Conservation (phyloP, 331 rosid genomes). For the Malus hybrid region DNA sequence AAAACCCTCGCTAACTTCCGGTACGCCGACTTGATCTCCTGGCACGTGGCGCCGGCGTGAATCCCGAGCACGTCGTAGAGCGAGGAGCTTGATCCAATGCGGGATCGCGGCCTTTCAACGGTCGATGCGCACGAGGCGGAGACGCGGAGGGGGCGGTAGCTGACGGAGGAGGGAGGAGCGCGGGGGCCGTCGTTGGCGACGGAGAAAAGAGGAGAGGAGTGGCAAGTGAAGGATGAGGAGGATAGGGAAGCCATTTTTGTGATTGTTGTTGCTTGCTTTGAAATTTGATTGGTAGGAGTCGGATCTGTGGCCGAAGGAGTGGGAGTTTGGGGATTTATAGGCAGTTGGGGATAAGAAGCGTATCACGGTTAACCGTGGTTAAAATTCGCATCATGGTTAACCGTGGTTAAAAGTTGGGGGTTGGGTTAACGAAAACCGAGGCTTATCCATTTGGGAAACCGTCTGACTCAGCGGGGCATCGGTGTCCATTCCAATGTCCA, state of each 20-base stretch:
- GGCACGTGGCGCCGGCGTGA: conserved; percentile 23
- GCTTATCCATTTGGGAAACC: conserved; percentile 7
- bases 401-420: background rate
- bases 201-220: background rate
- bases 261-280: background rate
- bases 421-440: background rate
- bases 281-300: background rate
- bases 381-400: background rate
- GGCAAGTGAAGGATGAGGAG: background rate
- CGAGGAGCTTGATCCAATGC: conserved; percentile 10
- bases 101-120: conserved; percentile 17
- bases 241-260: background rate
- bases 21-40: conserved; percentile 42
- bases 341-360: background rate
- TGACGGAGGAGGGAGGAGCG: background rate
- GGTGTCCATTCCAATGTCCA: background rate
- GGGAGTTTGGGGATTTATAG: background rate
- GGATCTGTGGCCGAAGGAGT: background rate
- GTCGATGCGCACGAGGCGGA: conserved; percentile 29
- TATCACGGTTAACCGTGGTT: background rate
- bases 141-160: background rate
- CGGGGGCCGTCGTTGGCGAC: background rate
- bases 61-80: conserved; percentile 44
- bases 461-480: conserved; percentile 17
- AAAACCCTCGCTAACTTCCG: conserved; percentile 32